A percentile compares a stretch with the other conserved stretches of the same genome.
phyloP scores from a whole-genome alignment of 495 filamentous ascomycete species.

The Cercophora scortea region DNA sequence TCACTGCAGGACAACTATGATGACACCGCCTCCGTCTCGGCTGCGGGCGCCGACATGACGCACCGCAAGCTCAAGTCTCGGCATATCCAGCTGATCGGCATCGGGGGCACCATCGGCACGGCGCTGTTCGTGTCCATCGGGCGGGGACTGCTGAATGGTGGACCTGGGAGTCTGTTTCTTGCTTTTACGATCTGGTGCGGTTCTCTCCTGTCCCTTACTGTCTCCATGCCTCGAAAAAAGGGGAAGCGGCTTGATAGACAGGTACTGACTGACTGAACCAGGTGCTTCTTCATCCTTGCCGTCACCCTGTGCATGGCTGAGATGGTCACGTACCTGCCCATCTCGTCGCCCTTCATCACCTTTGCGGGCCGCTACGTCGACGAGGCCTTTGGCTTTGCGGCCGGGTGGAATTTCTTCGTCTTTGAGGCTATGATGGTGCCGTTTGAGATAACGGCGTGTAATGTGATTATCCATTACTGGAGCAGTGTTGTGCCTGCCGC shows the following conservation, averaged over 20 bases:
- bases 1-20: neutral
- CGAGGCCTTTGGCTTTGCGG: constrained; percentile 58
- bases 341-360: constrained; percentile 75
- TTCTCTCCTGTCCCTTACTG: too few relatives aligned
- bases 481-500: constrained; percentile 53
- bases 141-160: constrained; percentile 56
- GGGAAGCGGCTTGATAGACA: too few relatives aligned
- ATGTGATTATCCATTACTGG: constrained; percentile 64
- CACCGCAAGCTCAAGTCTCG: constrained; percentile 40
- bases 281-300: constrained; percentile 61
- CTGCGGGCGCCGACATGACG: constrained; percentile 15
- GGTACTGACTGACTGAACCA: neutral
- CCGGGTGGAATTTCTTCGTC: constrained; percentile 71
- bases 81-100: constrained; percentile 49
- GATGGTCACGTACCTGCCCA: constrained; percentile 76
- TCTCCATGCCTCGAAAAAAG: too few relatives aligned
- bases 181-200: constrained; percentile 63
- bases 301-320: constrained; percentile 66
- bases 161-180: constrained; percentile 67
- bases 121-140: constrained; percentile 52
- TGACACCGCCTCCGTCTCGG: neutral
- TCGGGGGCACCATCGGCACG: constrained; percentile 49
- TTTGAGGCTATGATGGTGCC: constrained; percentile 61
- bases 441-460: constrained; percentile 64
- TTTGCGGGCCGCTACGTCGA: constrained; percentile 77